Evolutionary conservation across 768 basidiomycete genomes (phyloP).

Genomic region (Paxillus involutus): DNA sequence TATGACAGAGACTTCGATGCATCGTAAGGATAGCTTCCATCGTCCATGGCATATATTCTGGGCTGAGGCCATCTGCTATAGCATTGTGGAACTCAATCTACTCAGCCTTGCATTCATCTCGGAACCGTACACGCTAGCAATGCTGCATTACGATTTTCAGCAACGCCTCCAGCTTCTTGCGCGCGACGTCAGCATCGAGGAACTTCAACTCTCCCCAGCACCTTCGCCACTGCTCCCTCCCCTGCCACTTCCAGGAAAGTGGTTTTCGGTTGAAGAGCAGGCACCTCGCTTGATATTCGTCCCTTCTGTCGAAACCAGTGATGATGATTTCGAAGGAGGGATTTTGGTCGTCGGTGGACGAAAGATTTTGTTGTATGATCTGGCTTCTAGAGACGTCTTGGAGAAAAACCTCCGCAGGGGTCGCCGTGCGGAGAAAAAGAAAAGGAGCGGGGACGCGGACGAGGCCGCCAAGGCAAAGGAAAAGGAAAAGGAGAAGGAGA

Average conservation of each 20-base stretch:
- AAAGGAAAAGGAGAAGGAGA: slow-evolving; percentile 58
- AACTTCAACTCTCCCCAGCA: slow-evolving; percentile 50
- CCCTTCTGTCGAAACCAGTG: slow-evolving; percentile 21
- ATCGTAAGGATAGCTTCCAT: slow-evolving; percentile 45
- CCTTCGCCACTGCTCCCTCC: slow-evolving; percentile 47
- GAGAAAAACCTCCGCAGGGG: slow-evolving; percentile 57
- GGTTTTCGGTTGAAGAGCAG: slow-evolving; percentile 39
- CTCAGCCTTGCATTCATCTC: slow-evolving; percentile 65
- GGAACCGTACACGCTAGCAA: slow-evolving; percentile 54
- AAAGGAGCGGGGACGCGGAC: slow-evolving; percentile 42
- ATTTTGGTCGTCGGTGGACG: slow-evolving; percentile 69
- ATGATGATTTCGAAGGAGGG: slow-evolving; percentile 54
- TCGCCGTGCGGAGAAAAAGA: slow-evolving; percentile 50
- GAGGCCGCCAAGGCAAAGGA: slow-evolving; percentile 47
- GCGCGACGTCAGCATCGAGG: slow-evolving; percentile 51
- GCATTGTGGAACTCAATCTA: slow-evolving; percentile 67
- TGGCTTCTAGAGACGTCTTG: slow-evolving; percentile 46
- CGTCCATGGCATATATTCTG: background rate
- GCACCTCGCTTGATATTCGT: slow-evolving; percentile 42
- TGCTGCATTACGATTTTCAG: slow-evolving; percentile 66
- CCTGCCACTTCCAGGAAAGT: slow-evolving; percentile 50
- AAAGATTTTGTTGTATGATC: slow-evolving; percentile 61
- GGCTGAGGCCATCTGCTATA: slow-evolving; percentile 25
- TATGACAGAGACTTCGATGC: slow-evolving; percentile 60
- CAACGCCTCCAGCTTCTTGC: slow-evolving; percentile 62